Conservation (phyloP, 2,329 filamentous ascomycete genomes). For the Aspergillus nomiae region DNA sequence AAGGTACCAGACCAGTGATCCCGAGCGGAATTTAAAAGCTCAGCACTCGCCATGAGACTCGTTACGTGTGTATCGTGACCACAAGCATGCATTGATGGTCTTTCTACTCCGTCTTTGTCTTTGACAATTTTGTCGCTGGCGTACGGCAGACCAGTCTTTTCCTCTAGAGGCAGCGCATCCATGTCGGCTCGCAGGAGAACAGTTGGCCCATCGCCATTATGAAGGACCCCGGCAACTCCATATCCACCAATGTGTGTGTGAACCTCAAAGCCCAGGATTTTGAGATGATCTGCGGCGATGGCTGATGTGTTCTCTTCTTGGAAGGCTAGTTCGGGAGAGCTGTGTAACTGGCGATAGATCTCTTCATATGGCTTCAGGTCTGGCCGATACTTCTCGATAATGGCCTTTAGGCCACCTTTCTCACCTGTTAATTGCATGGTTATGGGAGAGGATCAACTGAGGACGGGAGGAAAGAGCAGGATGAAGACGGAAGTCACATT, state of each 20-base stretch:
- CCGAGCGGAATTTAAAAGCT: slow-evolving; percentile 47
- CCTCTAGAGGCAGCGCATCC: slow-evolving; percentile 61
- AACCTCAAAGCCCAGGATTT: slow-evolving; percentile 46
- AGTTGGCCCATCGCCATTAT: slow-evolving; percentile 58
- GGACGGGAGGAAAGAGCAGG: not conserved
- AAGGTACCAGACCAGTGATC: slow-evolving; percentile 61
- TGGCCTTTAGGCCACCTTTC: slow-evolving; percentile 7
- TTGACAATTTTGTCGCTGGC: slow-evolving; percentile 51
- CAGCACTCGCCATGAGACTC: slow-evolving; percentile 57
- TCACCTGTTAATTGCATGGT: not conserved
- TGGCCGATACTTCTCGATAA: slow-evolving; percentile 43
- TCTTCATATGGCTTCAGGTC: slow-evolving; percentile 49
- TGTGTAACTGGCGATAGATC: slow-evolving; percentile 60
- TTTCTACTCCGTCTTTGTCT: slow-evolving; percentile 50
- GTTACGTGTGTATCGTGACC: slow-evolving; percentile 69
- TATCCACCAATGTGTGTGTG: slow-evolving; percentile 59
- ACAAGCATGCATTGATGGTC: slow-evolving; percentile 68
- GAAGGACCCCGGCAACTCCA: slow-evolving; percentile 59
- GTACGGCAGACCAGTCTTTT: slow-evolving; percentile 58
- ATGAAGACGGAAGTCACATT: not conserved
- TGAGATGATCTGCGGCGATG: slow-evolving; percentile 46
- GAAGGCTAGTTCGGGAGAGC: slow-evolving; percentile 58
- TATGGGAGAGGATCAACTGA: not conserved
- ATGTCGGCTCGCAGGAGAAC: slow-evolving; percentile 64
- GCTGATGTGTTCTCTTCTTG: slow-evolving; percentile 56